These are phyloP conservation scores for Phytophthora cajani DNA, from an alignment of 352 stramenopile species.

Conservation along the genomic window DNA sequence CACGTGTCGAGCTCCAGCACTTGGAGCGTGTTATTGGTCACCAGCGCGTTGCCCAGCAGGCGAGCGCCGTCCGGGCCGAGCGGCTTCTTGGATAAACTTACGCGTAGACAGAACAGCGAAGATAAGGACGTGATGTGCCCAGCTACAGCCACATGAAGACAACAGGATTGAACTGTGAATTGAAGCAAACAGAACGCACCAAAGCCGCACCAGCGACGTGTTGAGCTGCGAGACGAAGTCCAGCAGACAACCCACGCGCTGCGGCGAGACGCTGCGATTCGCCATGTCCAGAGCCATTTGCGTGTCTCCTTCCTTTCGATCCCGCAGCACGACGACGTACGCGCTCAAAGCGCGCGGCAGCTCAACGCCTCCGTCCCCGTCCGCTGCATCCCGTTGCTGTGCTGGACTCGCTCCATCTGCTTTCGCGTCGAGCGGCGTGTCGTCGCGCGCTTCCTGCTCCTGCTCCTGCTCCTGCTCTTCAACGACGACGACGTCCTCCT, in stretches of 20 bases:
- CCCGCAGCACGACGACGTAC: constrained; percentile 19
- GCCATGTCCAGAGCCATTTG: constrained; percentile 29
- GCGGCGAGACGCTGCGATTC: constrained; percentile 20
- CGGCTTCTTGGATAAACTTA: constrained; percentile 50
- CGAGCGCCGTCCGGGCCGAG: constrained; percentile 50
- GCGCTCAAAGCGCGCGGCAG: constrained; percentile 12
- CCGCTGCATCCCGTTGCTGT: constrained; percentile 5
- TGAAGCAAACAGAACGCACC: constrained; percentile 18
- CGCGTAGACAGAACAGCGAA: constrained; percentile 5
- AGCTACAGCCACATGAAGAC: constrained; percentile 6
- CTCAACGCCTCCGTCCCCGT: neutral
- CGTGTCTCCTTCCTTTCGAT: constrained; percentile 6
- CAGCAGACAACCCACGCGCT: constrained; percentile 28
- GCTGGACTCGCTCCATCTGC: constrained; percentile 14
- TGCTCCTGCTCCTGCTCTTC: constrained; percentile 1
- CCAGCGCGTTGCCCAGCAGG: constrained; percentile 54
- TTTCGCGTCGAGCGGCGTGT: constrained; percentile 1
- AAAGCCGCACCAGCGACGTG: constrained; percentile 39
- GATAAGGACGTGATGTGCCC: constrained; percentile 27
- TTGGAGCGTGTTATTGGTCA: constrained; percentile 72
- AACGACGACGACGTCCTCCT: neutral
- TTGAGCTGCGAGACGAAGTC: constrained; percentile 41
- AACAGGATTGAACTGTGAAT: neutral
- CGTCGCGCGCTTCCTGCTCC: neutral
- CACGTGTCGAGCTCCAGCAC: constrained; percentile 63